Conservation (phyloP, 768 basidiomycete genomes). For the Coprinopsis cinerea region DNA sequence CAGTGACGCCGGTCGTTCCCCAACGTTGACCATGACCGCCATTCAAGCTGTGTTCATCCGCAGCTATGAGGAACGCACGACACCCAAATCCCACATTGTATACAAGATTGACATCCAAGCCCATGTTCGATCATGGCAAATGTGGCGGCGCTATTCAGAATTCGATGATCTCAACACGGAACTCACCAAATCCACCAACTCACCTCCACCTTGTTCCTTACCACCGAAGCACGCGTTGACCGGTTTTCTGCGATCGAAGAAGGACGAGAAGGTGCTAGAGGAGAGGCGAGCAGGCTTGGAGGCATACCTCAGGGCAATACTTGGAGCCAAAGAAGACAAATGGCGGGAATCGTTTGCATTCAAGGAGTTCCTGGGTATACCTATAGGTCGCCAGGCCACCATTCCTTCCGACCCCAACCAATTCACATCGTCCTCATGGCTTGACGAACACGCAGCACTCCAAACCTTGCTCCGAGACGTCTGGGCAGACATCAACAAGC, state of each 20-base stretch:
- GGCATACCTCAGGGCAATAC: constrained; percentile 77
- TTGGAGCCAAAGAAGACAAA: constrained; percentile 71
- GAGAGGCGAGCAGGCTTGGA: constrained; percentile 78
- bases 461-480: constrained; percentile 74
- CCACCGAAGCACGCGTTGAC: constrained; percentile 82
- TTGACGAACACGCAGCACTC: constrained; percentile 81
- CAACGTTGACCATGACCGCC: constrained; percentile 46
- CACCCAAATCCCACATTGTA: constrained; percentile 75
- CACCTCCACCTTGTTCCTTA: constrained; percentile 72
- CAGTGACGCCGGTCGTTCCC: not conserved
- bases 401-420: constrained; percentile 30
- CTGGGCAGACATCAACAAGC: constrained; percentile 80
- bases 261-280: constrained; percentile 60
- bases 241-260: constrained; percentile 48
- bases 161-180: constrained; percentile 85
- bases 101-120: constrained; percentile 83
- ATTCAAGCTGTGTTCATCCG: constrained; percentile 74
- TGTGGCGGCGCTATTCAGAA: constrained; percentile 93
- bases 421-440: constrained; percentile 79
- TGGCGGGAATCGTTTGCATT: constrained; percentile 81
- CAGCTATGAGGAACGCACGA: constrained; percentile 58
- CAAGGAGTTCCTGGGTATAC: constrained; percentile 83
- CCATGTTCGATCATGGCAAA: constrained; percentile 87
- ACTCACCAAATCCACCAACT: constrained; percentile 71
- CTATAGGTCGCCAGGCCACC: constrained; percentile 51